These are phyloP conservation scores for Isatis lusitanica DNA, from an alignment of 441 rosid genomes.

Conservation along the genomic window DNA sequence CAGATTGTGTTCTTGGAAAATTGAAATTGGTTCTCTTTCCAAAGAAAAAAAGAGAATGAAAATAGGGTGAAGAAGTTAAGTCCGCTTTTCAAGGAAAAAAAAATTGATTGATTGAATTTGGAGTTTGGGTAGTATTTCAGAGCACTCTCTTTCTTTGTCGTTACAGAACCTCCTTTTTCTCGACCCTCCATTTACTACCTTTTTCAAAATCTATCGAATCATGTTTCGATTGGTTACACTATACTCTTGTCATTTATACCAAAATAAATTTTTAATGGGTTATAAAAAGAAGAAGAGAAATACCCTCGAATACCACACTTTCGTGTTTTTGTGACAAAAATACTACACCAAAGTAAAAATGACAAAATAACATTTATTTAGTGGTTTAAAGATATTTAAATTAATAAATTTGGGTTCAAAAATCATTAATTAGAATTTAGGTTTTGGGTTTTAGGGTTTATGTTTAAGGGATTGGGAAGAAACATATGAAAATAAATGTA, in stretches of 20 bases:
- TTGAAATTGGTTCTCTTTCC: not conserved
- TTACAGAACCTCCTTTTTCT: slow-evolving; percentile 17
- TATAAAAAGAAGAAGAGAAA: not conserved
- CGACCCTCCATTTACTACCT: slow-evolving; percentile 7
- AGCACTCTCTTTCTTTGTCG: slow-evolving; percentile 12
- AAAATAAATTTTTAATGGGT: not conserved
- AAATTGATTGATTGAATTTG: slow-evolving; percentile 31
- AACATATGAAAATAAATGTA: too few relatives aligned
- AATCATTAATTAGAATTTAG: too few relatives aligned
- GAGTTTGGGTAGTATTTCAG: slow-evolving; percentile 20
- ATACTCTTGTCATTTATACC: not conserved
- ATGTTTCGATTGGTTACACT: slow-evolving; percentile 8
- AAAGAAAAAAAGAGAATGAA: too few relatives aligned
- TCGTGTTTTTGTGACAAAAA: too few relatives aligned
- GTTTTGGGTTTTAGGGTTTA: too few relatives aligned
- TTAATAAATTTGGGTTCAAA: too few relatives aligned
- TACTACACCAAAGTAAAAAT: too few relatives aligned
- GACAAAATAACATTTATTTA: too few relatives aligned
- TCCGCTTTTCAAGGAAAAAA: slow-evolving; percentile 29
- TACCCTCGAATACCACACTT: too few relatives aligned
- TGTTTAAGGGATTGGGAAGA: too few relatives aligned
- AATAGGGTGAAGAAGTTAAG: not conserved
- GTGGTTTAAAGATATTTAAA: too few relatives aligned
- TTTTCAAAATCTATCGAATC: slow-evolving; percentile 29
- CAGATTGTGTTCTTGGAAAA: not conserved